These are phyloP conservation scores for Uronychia binucleata DNA, from an alignment of 73 alveolate species.

Conservation along the genomic window DNA sequence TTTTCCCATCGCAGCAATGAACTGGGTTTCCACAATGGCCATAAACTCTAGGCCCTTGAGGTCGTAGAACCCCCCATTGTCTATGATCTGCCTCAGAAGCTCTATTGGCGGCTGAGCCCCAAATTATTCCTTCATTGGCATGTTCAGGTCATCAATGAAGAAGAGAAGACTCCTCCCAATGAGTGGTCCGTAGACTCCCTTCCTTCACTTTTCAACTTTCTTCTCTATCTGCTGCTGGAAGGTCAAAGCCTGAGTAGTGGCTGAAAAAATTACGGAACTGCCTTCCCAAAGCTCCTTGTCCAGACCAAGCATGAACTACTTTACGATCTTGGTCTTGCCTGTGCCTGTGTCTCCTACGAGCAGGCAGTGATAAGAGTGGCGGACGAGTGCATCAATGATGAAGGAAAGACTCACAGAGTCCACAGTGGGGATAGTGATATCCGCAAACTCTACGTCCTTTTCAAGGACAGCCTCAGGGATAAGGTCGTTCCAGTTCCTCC, in stretches of 20 bases:
- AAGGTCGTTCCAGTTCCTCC: neutral
- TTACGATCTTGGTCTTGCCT: slow-evolving; percentile 90
- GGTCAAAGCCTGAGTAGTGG: slow-evolving; percentile 30
- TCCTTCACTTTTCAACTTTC: slow-evolving; percentile 93
- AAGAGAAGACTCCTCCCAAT: slow-evolving; percentile 94
- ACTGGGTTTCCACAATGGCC: slow-evolving; percentile 79
- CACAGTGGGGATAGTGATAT: slow-evolving; percentile 89
- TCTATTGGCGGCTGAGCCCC: slow-evolving; percentile 98
- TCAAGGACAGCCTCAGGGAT: neutral
- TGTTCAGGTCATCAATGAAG: slow-evolving; percentile 94
- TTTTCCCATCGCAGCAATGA: slow-evolving; percentile 94
- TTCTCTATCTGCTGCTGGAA: slow-evolving; percentile 96
- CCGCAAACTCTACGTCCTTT: slow-evolving; percentile 76
- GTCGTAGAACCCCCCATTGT: slow-evolving; percentile 93
- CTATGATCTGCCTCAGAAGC: slow-evolving; percentile 92
- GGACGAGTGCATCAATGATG: slow-evolving; percentile 65
- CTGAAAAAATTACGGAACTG: slow-evolving; percentile 25
- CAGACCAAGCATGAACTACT: slow-evolving; percentile 73
- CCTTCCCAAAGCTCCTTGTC: slow-evolving; percentile 54
- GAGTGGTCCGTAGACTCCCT: slow-evolving; percentile 97
- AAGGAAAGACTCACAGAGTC: slow-evolving; percentile 81
- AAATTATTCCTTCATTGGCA: slow-evolving; percentile 95
- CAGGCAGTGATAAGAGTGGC: slow-evolving; percentile 59
- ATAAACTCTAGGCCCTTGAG: slow-evolving; percentile 80
- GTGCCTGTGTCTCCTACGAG: slow-evolving; percentile 94